phyloP scores from a whole-genome alignment of 495 filamentous ascomycete species.

The Annulohypoxylon stygium region DNA sequence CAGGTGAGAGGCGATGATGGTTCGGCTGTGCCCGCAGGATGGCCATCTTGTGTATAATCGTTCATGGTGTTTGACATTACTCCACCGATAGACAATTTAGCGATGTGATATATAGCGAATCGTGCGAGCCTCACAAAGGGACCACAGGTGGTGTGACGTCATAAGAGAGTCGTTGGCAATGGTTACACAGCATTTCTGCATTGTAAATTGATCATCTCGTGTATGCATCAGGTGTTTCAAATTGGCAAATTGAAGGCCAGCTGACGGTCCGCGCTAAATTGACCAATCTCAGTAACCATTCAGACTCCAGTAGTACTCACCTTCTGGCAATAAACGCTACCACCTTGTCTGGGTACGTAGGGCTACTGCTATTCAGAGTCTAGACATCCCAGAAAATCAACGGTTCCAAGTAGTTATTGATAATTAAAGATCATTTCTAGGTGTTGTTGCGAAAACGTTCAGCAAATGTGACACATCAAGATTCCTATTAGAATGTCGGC shows the following conservation, averaged over 20 bases:
- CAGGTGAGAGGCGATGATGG: neutral
- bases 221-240: neutral
- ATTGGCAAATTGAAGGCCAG: neutral
- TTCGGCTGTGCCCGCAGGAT: neutral
- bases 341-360: neutral
- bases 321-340: neutral
- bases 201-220: neutral
- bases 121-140: neutral
- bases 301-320: neutral
- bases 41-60: neutral
- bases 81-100: neutral
- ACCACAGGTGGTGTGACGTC: neutral
- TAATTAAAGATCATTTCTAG: neutral
- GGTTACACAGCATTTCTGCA: neutral
- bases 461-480: neutral
- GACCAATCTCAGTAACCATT: neutral
- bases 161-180: neutral
- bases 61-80: neutral
- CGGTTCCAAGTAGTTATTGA: neutral
- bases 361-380: neutral
- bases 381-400: too few relatives aligned
- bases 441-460: neutral
- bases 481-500: neutral
- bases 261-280: neutral
- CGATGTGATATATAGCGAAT: neutral